Base-by-base conservation (phyloP, 345 rosid genomes). In the Aegle marmelos region DNA sequence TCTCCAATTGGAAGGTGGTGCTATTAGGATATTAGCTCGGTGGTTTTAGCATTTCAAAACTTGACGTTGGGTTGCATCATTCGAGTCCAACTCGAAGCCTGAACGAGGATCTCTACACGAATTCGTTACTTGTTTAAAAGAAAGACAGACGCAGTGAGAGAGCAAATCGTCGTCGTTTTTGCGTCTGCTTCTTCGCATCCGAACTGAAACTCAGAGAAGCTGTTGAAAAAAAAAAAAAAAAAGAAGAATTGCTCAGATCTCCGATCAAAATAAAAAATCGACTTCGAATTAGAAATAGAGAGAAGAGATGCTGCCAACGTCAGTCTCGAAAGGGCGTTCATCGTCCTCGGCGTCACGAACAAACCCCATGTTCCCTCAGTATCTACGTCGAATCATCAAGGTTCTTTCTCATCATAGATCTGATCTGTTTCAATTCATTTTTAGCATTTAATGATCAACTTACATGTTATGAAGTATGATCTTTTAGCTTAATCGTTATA, bases 361-460 rank as follows among this genome's bases (percentile, higher is more conserved):
- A 72, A 90, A 84, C 59, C 84, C 95, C 68, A 73, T 84, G 86
- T 86, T 91, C 87, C 92, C 90, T 69, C 98, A 90, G 80, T 94
- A 93, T 83, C 93, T 97, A 79, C 98, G 99, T 75, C 93, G 98
- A 70, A 97, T 97, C 78, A 86, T 97, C 82, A 97, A 97, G 99
- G 99, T 97, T 70, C 78, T 68, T 75, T 73, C 76, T 77, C 73
- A 7, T 34, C 28, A 59, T 50, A 74, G 87, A 75, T 85, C 84
- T 80, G 89, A 80, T 79, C 83, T 80, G 64, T 48, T 48, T 75
- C 30, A 45, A 28, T 61, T 74, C 10, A 39, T 10, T 37, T 30
- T 31, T 50, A 31, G 8, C 14, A 14, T 57, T 58, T 28, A 28
- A 14, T 17, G 1, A 1, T 45, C 33, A 69, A 27, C 17, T 3